Evolutionary conservation across 2,329 filamentous ascomycete genomes (phyloP), one percentile per base, ranked within the genome.

Genomic region (Ophiostoma ips): DNA sequence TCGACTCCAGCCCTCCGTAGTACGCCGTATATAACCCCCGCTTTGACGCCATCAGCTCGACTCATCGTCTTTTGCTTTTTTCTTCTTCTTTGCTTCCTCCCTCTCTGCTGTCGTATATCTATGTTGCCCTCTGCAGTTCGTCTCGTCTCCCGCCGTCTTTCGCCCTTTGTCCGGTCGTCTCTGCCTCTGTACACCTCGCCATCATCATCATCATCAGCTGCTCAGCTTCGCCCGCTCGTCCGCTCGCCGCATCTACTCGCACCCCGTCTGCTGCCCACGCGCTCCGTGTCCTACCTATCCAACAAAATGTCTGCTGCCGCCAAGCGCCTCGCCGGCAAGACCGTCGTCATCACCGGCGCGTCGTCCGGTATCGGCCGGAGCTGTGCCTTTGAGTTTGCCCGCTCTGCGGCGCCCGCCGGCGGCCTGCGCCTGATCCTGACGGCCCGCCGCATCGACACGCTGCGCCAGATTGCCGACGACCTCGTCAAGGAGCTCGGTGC

Each of bases 251-350:
- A 38, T 24, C 9, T 30, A 3, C 49, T 19, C 13, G 15, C 21
- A 18, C 47, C 37, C n/a, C 41, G 35, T 30, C 10, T 24, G 15
- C 40, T 31, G 8, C 24, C 15, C 36, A 11, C 33, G 11, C 34
- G 21, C 31, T 24, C 9, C 9, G 5, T 28, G 18, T 18, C 46
- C 10, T 49, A 24, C 12, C 21, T 15, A 36, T 16, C 21, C 12
- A 15, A 18, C 9, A 45, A 34, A 11, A 58, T 57, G 55, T 55
- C 55, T 21, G 51, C 56, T n/a, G 55, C 54, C 36, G 79, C 83
- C 61, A 84, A 87, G 66, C 88, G 90, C 70, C 85, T 98, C 53
- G 76, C 84, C 61, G 88, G 88, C 76, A 96, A 96, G 71, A 96
- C 88, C 5, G 73, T 96, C 52, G 68, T 96, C 51, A 77, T 98